phyloP scores from a whole-genome alignment of 2,329 filamentous ascomycete species.

The Sarocladium kiliense region DNA sequence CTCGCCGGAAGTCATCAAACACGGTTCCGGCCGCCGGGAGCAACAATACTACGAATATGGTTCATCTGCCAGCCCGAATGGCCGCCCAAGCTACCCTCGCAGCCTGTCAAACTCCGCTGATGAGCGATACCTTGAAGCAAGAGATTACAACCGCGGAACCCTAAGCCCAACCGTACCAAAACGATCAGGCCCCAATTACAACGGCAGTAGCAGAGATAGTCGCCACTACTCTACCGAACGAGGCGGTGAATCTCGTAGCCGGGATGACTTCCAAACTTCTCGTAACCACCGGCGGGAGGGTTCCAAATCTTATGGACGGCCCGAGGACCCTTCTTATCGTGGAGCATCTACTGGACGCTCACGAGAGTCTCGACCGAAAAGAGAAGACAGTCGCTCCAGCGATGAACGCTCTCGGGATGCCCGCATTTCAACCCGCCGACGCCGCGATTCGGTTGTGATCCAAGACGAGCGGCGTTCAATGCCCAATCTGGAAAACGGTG shows the following conservation, averaged over 20 bases:
- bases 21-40: conserved; percentile 35
- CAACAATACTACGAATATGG: conserved; percentile 32
- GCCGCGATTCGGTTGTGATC: conserved; percentile 27
- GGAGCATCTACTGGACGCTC: conserved; percentile 17
- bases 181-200: conserved; percentile 18
- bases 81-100: conserved; percentile 17
- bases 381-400: conserved; percentile 32
- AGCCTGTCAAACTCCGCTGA: conserved; percentile 23
- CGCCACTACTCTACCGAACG: conserved; percentile 29
- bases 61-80: background rate
- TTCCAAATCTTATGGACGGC: conserved; percentile 12
- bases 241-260: conserved; percentile 15
- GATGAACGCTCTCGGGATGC: conserved; percentile 31
- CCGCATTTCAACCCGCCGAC: conserved; percentile 22
- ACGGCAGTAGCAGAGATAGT: conserved; percentile 9
- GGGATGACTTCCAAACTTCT: conserved; percentile 2
- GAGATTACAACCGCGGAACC: conserved; percentile 9
- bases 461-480: conserved; percentile 27
- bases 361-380: conserved; percentile 19
- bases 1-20: conserved; percentile 38
- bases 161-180: conserved; percentile 7
- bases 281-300: background rate
- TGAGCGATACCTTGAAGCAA: conserved; percentile 15
- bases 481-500: conserved; percentile 19
- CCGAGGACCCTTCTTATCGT: conserved; percentile 19